Evolutionary conservation across 2,329 filamentous ascomycete genomes (phyloP).

Genomic region (Botrytis deweyae): DNA sequence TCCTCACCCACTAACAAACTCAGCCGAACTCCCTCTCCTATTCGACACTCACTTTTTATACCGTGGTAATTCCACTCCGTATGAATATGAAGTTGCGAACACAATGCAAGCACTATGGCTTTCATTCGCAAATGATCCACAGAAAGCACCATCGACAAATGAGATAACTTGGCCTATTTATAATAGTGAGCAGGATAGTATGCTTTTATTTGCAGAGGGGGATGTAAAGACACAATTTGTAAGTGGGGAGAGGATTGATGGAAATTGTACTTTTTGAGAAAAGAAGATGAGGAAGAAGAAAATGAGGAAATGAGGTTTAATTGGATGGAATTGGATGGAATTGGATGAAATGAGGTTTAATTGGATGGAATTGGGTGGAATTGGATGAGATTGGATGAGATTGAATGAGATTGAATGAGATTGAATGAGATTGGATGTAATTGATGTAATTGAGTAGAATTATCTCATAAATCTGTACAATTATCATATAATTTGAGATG

Average conservation of each 20-base stretch:
- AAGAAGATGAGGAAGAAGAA: neutral
- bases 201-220: neutral
- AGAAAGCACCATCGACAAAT: neutral
- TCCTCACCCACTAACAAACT: neutral
- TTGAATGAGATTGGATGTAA: neutral
- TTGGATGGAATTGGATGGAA: neutral
- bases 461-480: neutral
- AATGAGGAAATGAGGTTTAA: neutral
- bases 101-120: constrained; percentile 10
- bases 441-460: neutral
- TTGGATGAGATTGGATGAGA: neutral
- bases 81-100: constrained; percentile 1
- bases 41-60: constrained; percentile 21
- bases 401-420: neutral
- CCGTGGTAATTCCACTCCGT: constrained; percentile 2
- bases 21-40: constrained; percentile 12
- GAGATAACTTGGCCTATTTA: neutral
- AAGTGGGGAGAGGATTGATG: neutral
- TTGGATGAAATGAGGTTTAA: neutral
- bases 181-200: neutral
- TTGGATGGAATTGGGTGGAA: neutral
- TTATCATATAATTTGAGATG: neutral
- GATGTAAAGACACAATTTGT: neutral
- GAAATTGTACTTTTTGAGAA: neutral
- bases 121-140: constrained; percentile 1